Percentiles rank a stretch among this genome's conserved stretches.
Conservation (phyloP, 1,139 yeast species). For the Candida gigantensis region DNA sequence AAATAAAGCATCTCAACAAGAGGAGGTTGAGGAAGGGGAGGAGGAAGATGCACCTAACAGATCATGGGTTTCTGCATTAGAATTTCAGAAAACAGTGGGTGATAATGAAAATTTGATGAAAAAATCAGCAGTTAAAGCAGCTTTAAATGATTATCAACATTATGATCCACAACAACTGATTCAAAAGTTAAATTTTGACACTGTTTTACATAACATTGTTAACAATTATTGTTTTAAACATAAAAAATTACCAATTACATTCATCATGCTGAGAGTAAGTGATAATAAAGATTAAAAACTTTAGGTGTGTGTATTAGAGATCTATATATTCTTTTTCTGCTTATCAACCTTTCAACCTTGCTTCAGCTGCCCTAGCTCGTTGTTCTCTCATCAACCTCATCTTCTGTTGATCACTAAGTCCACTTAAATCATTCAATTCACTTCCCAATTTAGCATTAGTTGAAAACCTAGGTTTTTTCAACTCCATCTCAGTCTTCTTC, state of each 20-base stretch:
- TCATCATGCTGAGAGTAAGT: constrained; percentile 13
- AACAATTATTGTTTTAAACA: constrained; percentile 7
- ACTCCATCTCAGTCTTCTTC: constrained; percentile 39
- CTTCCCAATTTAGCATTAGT: constrained; percentile 31
- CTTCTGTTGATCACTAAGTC: constrained; percentile 64
- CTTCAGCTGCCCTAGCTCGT: constrained; percentile 96
- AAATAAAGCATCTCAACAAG: constrained; percentile 12
- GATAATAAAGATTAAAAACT: not conserved
- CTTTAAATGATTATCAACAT: constrained; percentile 64
- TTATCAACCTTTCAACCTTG: constrained; percentile 49
- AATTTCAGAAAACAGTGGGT: constrained; percentile 12
- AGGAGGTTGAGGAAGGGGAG: constrained; percentile 16
- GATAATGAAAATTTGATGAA: constrained; percentile 26
- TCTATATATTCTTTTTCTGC: constrained; percentile 1
- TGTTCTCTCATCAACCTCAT: constrained; percentile 86
- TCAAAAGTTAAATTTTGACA: constrained; percentile 10
- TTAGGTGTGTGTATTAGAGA: too few species aligned
- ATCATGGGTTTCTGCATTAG: constrained; percentile 52
- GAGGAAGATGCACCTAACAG: too few species aligned
- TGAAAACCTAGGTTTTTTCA: constrained; percentile 34
- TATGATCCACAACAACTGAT: constrained; percentile 41
- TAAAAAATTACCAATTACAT: constrained; percentile 10
- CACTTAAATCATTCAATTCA: constrained; percentile 26
- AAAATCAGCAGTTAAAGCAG: constrained; percentile 50
- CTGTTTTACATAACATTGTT: constrained; percentile 13